Conservation (phyloP, 2,329 filamentous ascomycete species). For the Leptographium procerum region DNA sequence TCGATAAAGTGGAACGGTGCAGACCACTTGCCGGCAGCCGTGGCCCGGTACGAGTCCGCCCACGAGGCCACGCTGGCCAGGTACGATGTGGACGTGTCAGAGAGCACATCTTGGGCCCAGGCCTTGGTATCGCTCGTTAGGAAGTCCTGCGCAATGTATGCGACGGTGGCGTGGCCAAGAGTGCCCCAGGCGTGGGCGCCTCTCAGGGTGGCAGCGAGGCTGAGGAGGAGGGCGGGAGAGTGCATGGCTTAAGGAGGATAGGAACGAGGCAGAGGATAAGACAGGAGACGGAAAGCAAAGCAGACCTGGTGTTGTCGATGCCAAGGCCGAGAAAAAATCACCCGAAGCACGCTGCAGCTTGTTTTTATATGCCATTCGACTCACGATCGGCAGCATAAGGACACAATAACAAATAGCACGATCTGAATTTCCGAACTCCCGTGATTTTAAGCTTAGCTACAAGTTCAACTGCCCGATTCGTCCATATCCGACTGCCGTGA, state of each 20-base stretch:
- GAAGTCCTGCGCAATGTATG: constrained; percentile 39
- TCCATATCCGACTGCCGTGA: neutral
- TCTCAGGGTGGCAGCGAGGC: neutral
- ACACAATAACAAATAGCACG: too few species aligned
- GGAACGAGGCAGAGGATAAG: neutral
- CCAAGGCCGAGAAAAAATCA: neutral
- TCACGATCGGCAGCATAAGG: too few species aligned
- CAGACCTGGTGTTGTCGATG: neutral
- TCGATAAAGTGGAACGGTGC: constrained; percentile 41
- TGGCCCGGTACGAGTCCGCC: constrained; percentile 38
- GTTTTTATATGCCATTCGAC: too few species aligned
- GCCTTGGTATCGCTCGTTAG: constrained; percentile 27
- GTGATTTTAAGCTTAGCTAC: neutral
- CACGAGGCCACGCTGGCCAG: constrained; percentile 38
- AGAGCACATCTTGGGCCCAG: constrained; percentile 32
- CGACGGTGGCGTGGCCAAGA: constrained; percentile 41
- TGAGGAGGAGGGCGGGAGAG: neutral
- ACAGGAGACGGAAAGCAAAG: neutral
- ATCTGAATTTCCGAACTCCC: neutral
- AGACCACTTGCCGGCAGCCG: constrained; percentile 32
- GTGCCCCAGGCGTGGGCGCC: constrained; percentile 25
- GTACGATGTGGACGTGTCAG: constrained; percentile 31
- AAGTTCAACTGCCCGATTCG: neutral
- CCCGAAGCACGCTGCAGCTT: neutral
- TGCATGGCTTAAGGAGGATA: neutral